phyloP scores from a whole-genome alignment of 805 yeast species.

The Wickerhamiella alocasiicola region DNA sequence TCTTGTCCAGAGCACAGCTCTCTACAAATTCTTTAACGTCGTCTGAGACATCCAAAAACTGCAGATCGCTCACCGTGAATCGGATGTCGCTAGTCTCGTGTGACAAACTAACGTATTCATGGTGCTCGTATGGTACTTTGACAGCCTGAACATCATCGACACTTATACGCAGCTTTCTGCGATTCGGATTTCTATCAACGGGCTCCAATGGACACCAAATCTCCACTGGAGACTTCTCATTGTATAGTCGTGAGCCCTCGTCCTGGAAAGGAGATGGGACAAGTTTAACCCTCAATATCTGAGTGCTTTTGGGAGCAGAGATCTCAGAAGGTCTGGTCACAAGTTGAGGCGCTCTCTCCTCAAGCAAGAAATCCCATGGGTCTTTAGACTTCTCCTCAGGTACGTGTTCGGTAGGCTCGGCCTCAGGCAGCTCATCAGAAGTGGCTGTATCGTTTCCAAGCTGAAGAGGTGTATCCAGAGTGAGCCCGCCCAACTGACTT shows the following conservation, averaged over 20 bases:
- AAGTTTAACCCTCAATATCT: constrained; percentile 35
- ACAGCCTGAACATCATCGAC: constrained; percentile 30
- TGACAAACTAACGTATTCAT: constrained; percentile 35
- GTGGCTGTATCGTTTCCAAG: background rate
- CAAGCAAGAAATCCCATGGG: background rate
- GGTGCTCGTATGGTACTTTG: constrained; percentile 36
- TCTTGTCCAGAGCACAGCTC: constrained; percentile 12
- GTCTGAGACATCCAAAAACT: constrained; percentile 13
- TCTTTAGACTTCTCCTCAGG: background rate
- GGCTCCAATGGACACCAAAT: constrained; percentile 36
- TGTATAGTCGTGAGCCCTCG: constrained; percentile 19
- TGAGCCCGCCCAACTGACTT: constrained; percentile 19
- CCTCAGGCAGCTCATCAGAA: background rate
- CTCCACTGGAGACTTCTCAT: constrained; percentile 41
- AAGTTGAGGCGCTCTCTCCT: constrained; percentile 10
- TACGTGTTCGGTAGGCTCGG: background rate
- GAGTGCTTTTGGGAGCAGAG: constrained; percentile 17
- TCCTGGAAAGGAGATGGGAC: constrained; percentile 33
- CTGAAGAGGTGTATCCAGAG: constrained; percentile 19
- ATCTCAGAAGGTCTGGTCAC: constrained; percentile 1
- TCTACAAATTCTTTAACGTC: constrained; percentile 33
- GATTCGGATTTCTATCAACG: constrained; percentile 24
- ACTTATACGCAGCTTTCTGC: background rate
- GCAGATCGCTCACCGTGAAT: constrained; percentile 26
- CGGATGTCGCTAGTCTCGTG: constrained; percentile 33